Conservation (phyloP, 306 rosid species). For the Rosa rugosa region DNA sequence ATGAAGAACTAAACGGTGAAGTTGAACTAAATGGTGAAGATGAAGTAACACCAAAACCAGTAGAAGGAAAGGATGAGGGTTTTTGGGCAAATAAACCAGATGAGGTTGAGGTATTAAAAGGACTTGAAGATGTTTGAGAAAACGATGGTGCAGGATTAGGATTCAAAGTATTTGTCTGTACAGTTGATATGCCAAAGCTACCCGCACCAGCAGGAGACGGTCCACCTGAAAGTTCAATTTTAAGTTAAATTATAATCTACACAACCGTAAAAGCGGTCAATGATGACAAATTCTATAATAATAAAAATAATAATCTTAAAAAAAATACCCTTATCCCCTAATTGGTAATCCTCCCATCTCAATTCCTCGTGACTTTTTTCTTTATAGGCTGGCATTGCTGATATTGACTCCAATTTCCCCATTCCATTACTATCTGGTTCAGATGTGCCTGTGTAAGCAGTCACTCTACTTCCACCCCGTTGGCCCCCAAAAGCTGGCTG, state of each 20-base stretch:
- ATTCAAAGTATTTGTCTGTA: conserved; percentile 55
- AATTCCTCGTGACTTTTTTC: conserved; percentile 96
- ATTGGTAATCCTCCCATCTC: conserved; percentile 97
- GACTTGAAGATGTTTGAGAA: conserved; percentile 64
- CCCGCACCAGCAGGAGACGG: conserved; percentile 56
- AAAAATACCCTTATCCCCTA: conserved; percentile 75
- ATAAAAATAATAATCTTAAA: not conserved
- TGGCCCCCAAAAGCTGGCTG: conserved; percentile 75
- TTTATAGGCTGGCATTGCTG: conserved; percentile 86
- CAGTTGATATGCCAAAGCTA: conserved; percentile 53
- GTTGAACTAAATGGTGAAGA: conserved; percentile 54
- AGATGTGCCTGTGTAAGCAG: conserved; percentile 65
- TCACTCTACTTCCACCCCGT: conserved; percentile 82
- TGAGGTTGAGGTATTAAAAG: conserved; percentile 50
- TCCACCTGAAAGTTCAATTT: conserved; percentile 61
- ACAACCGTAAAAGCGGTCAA: conserved; percentile 7
- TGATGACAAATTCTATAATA: not conserved
- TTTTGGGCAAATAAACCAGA: conserved; percentile 69
- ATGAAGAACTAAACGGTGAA: conserved; percentile 51
- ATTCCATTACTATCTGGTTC: conserved; percentile 62
- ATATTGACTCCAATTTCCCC: conserved; percentile 84
- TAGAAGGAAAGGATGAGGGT: conserved; percentile 49
- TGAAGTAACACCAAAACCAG: conserved; percentile 48
- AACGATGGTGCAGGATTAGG: conserved; percentile 53
- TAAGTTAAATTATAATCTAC: not conserved